Conservation (phyloP, 2,329 filamentous ascomycete species). For the Alternaria longipes region DNA sequence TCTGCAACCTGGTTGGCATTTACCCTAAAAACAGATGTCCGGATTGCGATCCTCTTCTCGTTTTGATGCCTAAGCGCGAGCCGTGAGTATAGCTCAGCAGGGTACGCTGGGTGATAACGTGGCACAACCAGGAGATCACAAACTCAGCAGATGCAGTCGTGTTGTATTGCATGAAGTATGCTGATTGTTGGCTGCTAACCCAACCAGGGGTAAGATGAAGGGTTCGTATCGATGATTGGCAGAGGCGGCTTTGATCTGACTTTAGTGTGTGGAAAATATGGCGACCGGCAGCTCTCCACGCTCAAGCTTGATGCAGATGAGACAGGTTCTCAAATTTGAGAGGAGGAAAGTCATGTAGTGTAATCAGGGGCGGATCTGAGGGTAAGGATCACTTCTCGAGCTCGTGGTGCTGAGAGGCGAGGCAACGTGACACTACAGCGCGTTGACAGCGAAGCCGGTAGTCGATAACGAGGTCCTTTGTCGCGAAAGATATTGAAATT, state of each 20-base stretch:
- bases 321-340: constrained; percentile 25
- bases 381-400: constrained; percentile 29
- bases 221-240: constrained; percentile 1
- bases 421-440: constrained; percentile 33
- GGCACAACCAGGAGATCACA: constrained; percentile 32
- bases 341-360: constrained; percentile 31
- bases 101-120: constrained; percentile 27
- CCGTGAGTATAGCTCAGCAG: constrained; percentile 13
- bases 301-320: constrained; percentile 25
- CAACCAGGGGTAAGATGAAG: constrained; percentile 20
- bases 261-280: constrained; percentile 5
- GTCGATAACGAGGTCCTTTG: constrained; percentile 6
- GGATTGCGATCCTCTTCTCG: constrained; percentile 9
- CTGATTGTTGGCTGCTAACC: constrained; percentile 33
- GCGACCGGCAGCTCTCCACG: constrained; percentile 23
- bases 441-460: constrained; percentile 24
- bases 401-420: constrained; percentile 28
- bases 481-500: not conserved
- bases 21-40: constrained; percentile 24
- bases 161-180: constrained; percentile 30
- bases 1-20: constrained; percentile 19
- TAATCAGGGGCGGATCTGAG: constrained; percentile 29
- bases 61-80: constrained; percentile 12
- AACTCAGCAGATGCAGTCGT: constrained; percentile 34
- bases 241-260: not conserved